Percentiles rank a stretch among this genome's conserved stretches.
Evolutionary conservation across 2,329 filamentous ascomycete species (phyloP).

Genomic region (Metarhizium guizhouense): DNA sequence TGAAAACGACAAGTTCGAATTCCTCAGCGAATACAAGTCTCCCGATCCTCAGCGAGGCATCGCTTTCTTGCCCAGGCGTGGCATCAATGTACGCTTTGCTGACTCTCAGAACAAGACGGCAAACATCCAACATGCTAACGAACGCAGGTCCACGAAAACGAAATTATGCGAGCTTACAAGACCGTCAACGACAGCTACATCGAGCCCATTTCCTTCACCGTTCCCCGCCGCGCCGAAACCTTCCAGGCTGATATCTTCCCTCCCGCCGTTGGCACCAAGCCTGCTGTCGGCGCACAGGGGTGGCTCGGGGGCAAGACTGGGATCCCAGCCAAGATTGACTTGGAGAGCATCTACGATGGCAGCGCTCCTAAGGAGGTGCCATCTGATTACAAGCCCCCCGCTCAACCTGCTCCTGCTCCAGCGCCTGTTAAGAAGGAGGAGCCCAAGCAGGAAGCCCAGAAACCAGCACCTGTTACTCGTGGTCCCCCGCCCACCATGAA

Average conservation of each 20-base stretch:
- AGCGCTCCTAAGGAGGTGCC: constrained; percentile 69
- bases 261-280: constrained; percentile 69
- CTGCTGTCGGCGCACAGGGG: constrained; percentile 70
- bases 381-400: constrained; percentile 54
- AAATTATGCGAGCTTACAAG: constrained; percentile 93
- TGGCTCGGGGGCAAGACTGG: constrained; percentile 83
- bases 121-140: constrained; percentile 11
- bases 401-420: constrained; percentile 32
- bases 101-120: neutral
- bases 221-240: constrained; percentile 83
- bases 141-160: constrained; percentile 77
- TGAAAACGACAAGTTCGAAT: constrained; percentile 98
- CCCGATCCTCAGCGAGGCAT: constrained; percentile 87
- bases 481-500: constrained; percentile 59
- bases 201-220: constrained; percentile 95
- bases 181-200: constrained; percentile 92
- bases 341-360: constrained; percentile 87
- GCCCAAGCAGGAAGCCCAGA: constrained; percentile 38
- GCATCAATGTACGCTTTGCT: constrained; percentile 62
- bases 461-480: constrained; percentile 33
- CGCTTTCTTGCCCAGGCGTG: constrained; percentile 89
- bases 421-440: constrained; percentile 31
- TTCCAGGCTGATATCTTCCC: constrained; percentile 98
- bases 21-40: constrained; percentile 96
- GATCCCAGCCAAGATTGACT: constrained; percentile 82